Conservation (phyloP, 306 rosid genomes). For the Vicia sativa region DNA sequence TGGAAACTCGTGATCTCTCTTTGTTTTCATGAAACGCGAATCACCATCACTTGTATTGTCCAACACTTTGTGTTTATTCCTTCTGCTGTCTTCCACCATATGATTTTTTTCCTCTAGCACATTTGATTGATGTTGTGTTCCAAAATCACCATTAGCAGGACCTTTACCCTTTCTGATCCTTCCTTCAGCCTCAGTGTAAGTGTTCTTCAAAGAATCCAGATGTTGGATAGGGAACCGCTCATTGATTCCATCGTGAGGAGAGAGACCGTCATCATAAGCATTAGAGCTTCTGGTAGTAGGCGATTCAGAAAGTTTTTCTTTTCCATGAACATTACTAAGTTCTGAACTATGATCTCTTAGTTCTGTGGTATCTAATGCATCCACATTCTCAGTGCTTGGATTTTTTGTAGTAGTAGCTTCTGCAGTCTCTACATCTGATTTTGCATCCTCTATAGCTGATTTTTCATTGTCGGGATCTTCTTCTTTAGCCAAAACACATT, state of each 20-base stretch:
- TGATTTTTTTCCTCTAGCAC: conserved; percentile 45
- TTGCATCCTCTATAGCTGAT: conserved; percentile 35
- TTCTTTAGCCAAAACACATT: not conserved
- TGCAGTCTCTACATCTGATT: conserved; percentile 39
- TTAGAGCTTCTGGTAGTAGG: conserved; percentile 45
- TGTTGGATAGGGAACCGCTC: conserved; percentile 15
- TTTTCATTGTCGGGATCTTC: conserved; percentile 38
- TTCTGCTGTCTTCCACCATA: conserved; percentile 40
- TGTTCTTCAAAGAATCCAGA: conserved; percentile 29
- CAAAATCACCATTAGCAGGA: conserved; percentile 41
- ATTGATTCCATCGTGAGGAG: conserved; percentile 63
- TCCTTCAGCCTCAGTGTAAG: conserved; percentile 45
- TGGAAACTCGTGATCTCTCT: conserved; percentile 48
- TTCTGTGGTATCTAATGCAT: conserved; percentile 39
- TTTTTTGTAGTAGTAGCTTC: conserved; percentile 47
- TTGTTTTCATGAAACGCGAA: conserved; percentile 45
- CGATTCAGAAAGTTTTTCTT: conserved; percentile 47
- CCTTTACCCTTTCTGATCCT: conserved; percentile 50
- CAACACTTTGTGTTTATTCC: conserved; percentile 46
- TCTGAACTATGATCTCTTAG: conserved; percentile 46
- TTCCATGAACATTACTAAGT: conserved; percentile 40
- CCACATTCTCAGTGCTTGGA: conserved; percentile 38
- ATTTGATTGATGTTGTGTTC: conserved; percentile 42
- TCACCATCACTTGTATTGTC: conserved; percentile 48
- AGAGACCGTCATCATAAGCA: conserved; percentile 62